phyloP scores from a whole-genome alignment of 2,329 filamentous ascomycete species.

The Herpotrichia juniperi region DNA sequence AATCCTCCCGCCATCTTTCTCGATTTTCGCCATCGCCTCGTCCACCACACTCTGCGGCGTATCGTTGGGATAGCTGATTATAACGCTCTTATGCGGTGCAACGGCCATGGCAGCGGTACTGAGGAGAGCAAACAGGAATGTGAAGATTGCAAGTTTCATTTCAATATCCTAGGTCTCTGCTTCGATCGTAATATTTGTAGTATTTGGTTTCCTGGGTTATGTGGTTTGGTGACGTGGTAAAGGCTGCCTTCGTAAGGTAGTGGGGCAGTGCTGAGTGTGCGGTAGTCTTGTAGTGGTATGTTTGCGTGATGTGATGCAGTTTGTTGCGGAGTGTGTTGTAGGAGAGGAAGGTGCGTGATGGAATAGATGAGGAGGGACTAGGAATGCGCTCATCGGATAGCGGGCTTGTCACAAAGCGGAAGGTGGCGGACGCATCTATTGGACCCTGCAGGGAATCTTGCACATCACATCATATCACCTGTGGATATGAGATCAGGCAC shows the following conservation, averaged over 20 bases:
- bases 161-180: too few relatives aligned
- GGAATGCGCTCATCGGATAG: conserved; percentile 8
- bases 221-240: background rate
- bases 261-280: background rate
- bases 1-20: conserved; percentile 72
- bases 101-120: conserved; percentile 67
- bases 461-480: conserved; percentile 3
- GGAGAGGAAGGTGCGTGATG: conserved; percentile 2
- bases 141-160: conserved; percentile 70
- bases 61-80: conserved; percentile 76
- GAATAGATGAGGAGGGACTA: background rate
- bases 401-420: conserved; percentile 6
- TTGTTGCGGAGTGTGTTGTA: background rate
- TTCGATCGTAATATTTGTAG: too few relatives aligned
- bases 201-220: too few relatives aligned
- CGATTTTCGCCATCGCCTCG: conserved; percentile 73
- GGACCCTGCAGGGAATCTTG: background rate
- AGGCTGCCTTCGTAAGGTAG: background rate
- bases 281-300: background rate
- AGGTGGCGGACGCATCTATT: conserved; percentile 9
- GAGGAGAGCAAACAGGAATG: conserved; percentile 64
- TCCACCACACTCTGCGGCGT: conserved; percentile 72
- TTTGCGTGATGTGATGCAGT: background rate
- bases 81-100: conserved; percentile 69
- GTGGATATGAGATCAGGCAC: background rate